Evolutionary conservation across 257 asterid genomes (phyloP).

Genomic region (Osmanthus fragrans): DNA sequence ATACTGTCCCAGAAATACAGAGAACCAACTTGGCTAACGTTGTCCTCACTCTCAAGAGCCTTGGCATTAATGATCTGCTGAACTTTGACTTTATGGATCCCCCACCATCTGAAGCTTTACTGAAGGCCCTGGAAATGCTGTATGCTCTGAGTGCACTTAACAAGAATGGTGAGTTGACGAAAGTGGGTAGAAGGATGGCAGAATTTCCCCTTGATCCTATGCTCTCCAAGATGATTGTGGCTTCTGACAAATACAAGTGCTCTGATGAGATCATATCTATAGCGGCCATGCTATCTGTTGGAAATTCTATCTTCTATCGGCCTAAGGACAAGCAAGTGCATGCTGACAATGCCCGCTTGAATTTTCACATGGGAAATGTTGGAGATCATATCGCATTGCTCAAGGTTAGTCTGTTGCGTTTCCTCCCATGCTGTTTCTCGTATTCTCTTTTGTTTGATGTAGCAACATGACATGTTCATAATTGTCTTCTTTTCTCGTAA

Average conservation of each 20-base stretch:
- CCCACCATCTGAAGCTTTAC: constrained; percentile 90
- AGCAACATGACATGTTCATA: background rate
- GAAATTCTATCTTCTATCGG: constrained; percentile 90
- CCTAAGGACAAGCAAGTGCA: constrained; percentile 94
- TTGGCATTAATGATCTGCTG: constrained; percentile 82
- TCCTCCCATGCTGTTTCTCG: background rate
- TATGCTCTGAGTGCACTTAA: constrained; percentile 92
- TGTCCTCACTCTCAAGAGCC: constrained; percentile 89
- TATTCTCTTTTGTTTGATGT: background rate
- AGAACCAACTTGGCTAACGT: constrained; percentile 91
- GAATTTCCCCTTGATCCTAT: constrained; percentile 96
- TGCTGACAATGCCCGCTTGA: constrained; percentile 91
- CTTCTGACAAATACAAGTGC: constrained; percentile 79
- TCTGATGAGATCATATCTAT: constrained; percentile 87
- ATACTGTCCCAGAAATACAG: constrained; percentile 91
- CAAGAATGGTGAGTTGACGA: constrained; percentile 80
- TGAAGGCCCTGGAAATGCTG: constrained; percentile 86
- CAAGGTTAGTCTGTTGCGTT: constrained; percentile 48
- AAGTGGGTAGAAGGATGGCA: constrained; percentile 92
- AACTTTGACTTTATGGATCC: constrained; percentile 98
- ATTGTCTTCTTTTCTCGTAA: background rate
- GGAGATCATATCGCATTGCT: constrained; percentile 92
- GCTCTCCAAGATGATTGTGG: constrained; percentile 93
- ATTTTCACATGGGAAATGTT: constrained; percentile 90
- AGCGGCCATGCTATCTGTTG: constrained; percentile 91